phyloP scores from a whole-genome alignment of 2,329 filamentous ascomycete genomes.

The Fulvia fulva region DNA sequence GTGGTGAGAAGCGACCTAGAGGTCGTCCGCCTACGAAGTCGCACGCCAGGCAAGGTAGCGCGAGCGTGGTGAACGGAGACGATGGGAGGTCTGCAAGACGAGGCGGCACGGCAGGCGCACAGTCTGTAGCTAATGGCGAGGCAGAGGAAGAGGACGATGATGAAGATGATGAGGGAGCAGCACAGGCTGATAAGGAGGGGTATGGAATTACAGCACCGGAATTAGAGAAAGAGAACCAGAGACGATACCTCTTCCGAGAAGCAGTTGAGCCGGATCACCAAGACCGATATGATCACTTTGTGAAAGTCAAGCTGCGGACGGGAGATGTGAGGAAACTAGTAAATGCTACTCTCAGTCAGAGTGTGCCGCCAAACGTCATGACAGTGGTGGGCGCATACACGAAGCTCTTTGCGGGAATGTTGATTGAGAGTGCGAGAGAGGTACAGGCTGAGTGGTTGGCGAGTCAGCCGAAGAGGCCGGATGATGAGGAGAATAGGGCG shows the following conservation, averaged over 20 bases:
- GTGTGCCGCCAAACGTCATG: conserved; percentile 68
- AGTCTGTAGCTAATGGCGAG: conserved; percentile 30
- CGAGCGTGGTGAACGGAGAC: conserved; percentile 31
- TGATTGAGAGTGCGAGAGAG: conserved; percentile 67
- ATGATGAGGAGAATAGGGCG: conserved; percentile 47
- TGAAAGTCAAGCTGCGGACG: conserved; percentile 64
- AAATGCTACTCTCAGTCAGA: conserved; percentile 77
- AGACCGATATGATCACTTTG: conserved; percentile 66
- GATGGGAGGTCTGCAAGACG: conserved; percentile 25
- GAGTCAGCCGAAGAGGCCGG: conserved; percentile 48
- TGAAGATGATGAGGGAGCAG: conserved; percentile 55
- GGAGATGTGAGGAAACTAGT: conserved; percentile 69
- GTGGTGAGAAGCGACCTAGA: conserved; percentile 25
- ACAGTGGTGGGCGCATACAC: conserved; percentile 71
- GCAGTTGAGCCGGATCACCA: conserved; percentile 62
- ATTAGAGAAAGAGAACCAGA: conserved; percentile 22
- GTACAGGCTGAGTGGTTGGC: conserved; percentile 69
- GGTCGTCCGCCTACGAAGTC: conserved; percentile 24
- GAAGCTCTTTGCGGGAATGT: conserved; percentile 72
- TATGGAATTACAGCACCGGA: conserved; percentile 22
- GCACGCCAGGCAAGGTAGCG: conserved; percentile 16
- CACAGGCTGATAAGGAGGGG: conserved; percentile 41
- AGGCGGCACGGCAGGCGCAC: conserved; percentile 28
- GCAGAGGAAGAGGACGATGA: conserved; percentile 43
- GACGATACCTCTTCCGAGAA: conserved; percentile 24